A percentile compares a stretch with the other conserved stretches of the same genome.
Evolutionary conservation across 257 asterid genomes (phyloP).

Genomic region (Verbascum thapsus): DNA sequence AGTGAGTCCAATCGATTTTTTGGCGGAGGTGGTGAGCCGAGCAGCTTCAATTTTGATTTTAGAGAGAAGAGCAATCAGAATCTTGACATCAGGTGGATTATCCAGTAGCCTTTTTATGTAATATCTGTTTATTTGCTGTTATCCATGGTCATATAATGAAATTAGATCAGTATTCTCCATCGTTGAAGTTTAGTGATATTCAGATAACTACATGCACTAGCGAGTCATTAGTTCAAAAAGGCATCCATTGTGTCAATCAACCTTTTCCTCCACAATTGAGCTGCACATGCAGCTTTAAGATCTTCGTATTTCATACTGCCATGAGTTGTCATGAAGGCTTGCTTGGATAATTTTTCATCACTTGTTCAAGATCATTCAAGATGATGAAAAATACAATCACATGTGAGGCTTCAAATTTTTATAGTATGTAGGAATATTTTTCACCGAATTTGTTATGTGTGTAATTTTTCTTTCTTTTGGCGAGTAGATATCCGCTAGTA

Average conservation of each 20-base stretch:
- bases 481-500: not conserved
- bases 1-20: conserved; percentile 67
- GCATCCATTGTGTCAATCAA: not conserved
- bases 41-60: conserved; percentile 59
- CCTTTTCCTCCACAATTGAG: not conserved
- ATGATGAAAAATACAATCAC: conserved; percentile 11
- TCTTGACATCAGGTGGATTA: conserved; percentile 83
- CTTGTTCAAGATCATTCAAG: conserved; percentile 17
- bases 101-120: conserved; percentile 12
- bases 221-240: not conserved
- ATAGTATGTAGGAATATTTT: conserved; percentile 17
- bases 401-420: conserved; percentile 17
- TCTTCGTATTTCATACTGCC: conserved; percentile 6
- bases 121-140: conserved; percentile 19
- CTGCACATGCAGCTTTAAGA: conserved; percentile 9
- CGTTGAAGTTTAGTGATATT: conserved; percentile 11
- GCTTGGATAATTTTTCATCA: conserved; percentile 4
- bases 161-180: conserved; percentile 2
- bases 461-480: conserved; percentile 8
- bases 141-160: not conserved
- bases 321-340: conserved; percentile 7
- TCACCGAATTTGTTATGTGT: not conserved
- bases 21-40: conserved; percentile 59
- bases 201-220: not conserved
- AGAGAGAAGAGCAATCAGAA: conserved; percentile 53